Evolutionary conservation across 2,329 filamentous ascomycete species (phyloP).

Genomic region (Sporothrix inflata): DNA sequence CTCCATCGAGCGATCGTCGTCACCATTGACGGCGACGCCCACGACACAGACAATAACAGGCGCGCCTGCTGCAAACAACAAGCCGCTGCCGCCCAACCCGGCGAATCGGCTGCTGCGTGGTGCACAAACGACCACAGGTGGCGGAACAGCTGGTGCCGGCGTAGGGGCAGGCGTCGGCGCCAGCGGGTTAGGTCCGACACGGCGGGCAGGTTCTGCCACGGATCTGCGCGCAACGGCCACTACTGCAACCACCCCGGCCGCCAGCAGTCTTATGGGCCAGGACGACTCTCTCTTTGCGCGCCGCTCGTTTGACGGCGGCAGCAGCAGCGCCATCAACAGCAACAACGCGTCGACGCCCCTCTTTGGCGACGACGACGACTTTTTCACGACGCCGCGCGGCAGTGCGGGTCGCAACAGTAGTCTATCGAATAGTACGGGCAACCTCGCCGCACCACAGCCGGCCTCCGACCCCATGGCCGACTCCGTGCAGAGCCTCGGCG

Average conservation of each 20-base stretch:
- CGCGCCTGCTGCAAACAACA: background rate
- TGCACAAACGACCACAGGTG: conserved; percentile 1
- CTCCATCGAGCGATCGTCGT: background rate
- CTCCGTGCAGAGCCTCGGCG: conserved; percentile 79
- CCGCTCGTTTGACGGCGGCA: conserved; percentile 67
- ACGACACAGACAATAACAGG: background rate
- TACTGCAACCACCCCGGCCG: background rate
- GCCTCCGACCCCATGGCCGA: conserved; percentile 65
- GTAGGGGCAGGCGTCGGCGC: background rate
- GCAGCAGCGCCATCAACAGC: background rate
- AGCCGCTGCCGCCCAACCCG: conserved; percentile 13
- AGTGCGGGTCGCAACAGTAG: background rate
- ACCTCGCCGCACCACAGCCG: background rate
- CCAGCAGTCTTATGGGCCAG: background rate
- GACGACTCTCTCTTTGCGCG: conserved; percentile 43
- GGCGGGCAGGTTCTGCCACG: conserved; percentile 52
- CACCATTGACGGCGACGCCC: background rate
- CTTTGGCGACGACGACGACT: conserved; percentile 85
- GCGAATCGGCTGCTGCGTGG: conserved; percentile 1
- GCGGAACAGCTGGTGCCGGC: background rate
- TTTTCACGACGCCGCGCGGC: conserved; percentile 34
- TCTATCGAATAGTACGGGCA: conserved; percentile 15
- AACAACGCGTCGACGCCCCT: conserved; percentile 54
- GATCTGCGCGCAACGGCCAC: conserved; percentile 47
- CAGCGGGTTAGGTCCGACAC: conserved; percentile 34